Base-by-base conservation (phyloP, 2,329 filamentous ascomycete species). In the Colletotrichum sp. region DNA sequence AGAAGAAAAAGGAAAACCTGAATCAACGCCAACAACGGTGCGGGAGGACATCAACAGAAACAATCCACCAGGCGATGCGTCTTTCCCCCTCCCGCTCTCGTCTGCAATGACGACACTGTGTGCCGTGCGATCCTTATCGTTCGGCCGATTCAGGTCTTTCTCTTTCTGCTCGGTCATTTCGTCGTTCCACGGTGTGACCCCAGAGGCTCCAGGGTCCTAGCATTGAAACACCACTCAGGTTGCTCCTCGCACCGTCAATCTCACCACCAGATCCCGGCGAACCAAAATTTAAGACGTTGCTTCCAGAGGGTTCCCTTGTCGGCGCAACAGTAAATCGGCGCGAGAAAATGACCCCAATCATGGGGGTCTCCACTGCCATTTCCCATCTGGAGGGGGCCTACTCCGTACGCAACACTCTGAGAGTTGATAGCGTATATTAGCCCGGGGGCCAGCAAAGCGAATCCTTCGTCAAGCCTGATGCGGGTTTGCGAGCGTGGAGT, bases 351-450 rank as follows among this genome's bases (percentile, higher is more conserved):
- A 65, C 28, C 34, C 18, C 62, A 72, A 72, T 75, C 65, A 76
- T 73, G 74, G 70, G 70, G 56, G 34, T 25, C 43, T 43, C 74
- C 74, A 76, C 74, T 39, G 64, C 70, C 60, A 76, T 76, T 74
- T 76, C 74, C 64, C 71, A 28, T 30, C 62, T n/a, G 34, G 48
- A 61, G 27, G 43, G 25, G 55, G 43, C 25, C 30, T 56, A 55
- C n/a, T n/a, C n/a, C n/a, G n/a, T n/a, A n/a, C 56, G 58, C 67
- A 66, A 66, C n/a, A 39, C 55, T 56, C 18, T 52, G 30, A 56
- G 15, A 67, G 69, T n/a, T 39, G 55, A 36, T 55, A 43, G 43
- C n/a, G 34, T 39, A 28, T 64, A 68, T 68, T 56, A 62, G n/a
- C n/a, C 34, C 16, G 25, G 43, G 16, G 28, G 64, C 34, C n/a